Evolutionary conservation across 495 filamentous ascomycete genomes (phyloP), one percentile per base, ranked within the genome.

Genomic region (Penicillium coprophilum): DNA sequence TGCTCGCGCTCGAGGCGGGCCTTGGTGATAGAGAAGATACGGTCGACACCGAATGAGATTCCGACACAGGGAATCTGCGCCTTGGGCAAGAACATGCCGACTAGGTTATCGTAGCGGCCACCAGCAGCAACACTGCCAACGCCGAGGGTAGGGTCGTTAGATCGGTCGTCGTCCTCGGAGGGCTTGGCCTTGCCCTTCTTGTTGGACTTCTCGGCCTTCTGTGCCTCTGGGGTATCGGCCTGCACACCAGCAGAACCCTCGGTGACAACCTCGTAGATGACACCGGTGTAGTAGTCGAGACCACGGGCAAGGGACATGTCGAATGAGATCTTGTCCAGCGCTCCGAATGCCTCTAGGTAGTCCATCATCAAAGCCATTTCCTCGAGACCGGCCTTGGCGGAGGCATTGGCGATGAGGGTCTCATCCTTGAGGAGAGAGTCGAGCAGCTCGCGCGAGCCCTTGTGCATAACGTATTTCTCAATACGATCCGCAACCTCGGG

Each of bases 41-140:
- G 87, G 72, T 97, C 93, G 19, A 96, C 89, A 50, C 93, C 93
- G 70, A 97, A 96, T 11, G 91, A 96, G 59, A 97, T 89, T 57
- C 93, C 92, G 7, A 96, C 90, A 67, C 93, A 96, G 24, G 93
- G 93, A 36, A 96, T 89, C 65, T 91, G 86, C 1, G 78, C 77
- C 75, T 94, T 95, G 57, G 86, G 86, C 41, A 76, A 78, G 79
- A 96, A 97, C 90, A 96, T 96, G 71, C 88, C 88, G 28, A 96
- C 93, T 4, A 96, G 82, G 65, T 92, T 89, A 67, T 97, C 93
- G 71, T 97, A 96, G 46, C 93, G 83, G 50, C 92, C 93, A 60
- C 93, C 93, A 4, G 91, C 93, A 10, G 92, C 92, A 34, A 96
- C 85, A 65, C 85, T 90, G 46, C 91, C 91, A 38, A 96, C 89